Base-by-base conservation (phyloP, 1,139 yeast species). In the Meyerozyma carpophila region DNA sequence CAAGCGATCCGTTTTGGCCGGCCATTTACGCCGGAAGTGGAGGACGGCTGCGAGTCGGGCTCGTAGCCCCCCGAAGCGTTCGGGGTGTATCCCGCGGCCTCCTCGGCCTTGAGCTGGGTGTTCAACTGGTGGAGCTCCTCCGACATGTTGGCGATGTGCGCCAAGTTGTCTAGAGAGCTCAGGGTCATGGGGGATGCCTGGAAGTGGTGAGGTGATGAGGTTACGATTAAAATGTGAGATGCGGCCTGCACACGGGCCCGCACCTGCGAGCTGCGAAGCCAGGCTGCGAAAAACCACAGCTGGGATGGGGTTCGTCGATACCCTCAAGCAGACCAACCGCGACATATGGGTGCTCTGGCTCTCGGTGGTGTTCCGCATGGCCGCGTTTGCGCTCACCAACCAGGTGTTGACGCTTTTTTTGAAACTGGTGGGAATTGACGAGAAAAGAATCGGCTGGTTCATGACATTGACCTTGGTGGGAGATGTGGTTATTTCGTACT, bases 391-490 rank as follows among this genome's bases (percentile, higher is more conserved):
- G 3, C 68, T 85, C 47, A 84, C 94, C 10, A 87, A 89, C 54
- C 91, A 89, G 64, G 82, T 90, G 5, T 65, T 90, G 41, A 84
- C 93, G 0, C 70, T 87, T 13, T 88, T 82, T 53, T 70, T 90
- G 41, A 76, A 75, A 44, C 70, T 75, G 4, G 61, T 85, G 6
- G 77, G 75, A 2, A 70, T 85, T 40, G 54, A 77, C 0, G 89
- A 85, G 46, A 58, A 75, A 1, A 61, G 69, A 34, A 84, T 86
- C 41, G 97, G 97, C 2, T 47, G 79, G 31, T 90, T 90, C 59
- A 89, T 90, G 96, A 79, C 95, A 0, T 65, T 83, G 44, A 89
- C 96, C 0, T 66, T 89, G 50, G 59, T 83, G 2, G 97, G 96
- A 1, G 96, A 89, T 58, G 87, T 90, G 0, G 44, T 77, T 0